Conservation (phyloP, 495 filamentous ascomycete species). For the Glarea lozoyensis region DNA sequence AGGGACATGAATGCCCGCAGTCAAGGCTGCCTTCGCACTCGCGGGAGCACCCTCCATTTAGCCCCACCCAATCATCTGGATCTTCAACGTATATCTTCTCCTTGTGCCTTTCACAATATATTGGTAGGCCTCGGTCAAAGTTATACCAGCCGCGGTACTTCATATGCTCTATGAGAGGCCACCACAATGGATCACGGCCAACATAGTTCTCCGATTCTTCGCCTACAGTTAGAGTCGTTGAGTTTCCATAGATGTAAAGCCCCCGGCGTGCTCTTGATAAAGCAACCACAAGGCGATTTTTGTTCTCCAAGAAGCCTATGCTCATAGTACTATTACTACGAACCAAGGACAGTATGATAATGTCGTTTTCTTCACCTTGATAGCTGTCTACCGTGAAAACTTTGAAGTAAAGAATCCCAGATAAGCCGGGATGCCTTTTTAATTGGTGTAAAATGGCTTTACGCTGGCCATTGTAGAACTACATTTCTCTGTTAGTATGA, state of each 20-base stretch:
- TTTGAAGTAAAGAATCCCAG: conserved; percentile 39
- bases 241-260: conserved; percentile 81
- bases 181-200: conserved; percentile 27
- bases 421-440: conserved; percentile 39
- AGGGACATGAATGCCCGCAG: conserved; percentile 39
- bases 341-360: conserved; percentile 78
- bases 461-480: conserved; percentile 81
- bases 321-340: conserved; percentile 48
- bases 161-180: conserved; percentile 3
- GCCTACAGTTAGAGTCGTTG: conserved; percentile 5
- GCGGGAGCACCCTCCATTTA: conserved; percentile 48
- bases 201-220: conserved; percentile 2
- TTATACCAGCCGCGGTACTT: neutral
- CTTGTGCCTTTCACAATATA: conserved; percentile 32
- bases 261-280: conserved; percentile 79
- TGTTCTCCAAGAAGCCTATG: conserved; percentile 64
- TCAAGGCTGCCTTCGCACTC: conserved; percentile 35
- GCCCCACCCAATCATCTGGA: conserved; percentile 42
- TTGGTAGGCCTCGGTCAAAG: conserved; percentile 14
- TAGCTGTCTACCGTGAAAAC: conserved; percentile 86
- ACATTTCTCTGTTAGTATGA: conserved; percentile 1
- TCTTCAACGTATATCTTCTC: conserved; percentile 15
- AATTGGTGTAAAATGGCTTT: conserved; percentile 50
- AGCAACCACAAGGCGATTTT: conserved; percentile 80
- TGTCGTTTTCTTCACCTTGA: conserved; percentile 89